A percentile compares a stretch with the other conserved stretches of the same genome.
Evolutionary conservation across 768 basidiomycete species (phyloP).

Genomic region (Mrakia gelida): DNA sequence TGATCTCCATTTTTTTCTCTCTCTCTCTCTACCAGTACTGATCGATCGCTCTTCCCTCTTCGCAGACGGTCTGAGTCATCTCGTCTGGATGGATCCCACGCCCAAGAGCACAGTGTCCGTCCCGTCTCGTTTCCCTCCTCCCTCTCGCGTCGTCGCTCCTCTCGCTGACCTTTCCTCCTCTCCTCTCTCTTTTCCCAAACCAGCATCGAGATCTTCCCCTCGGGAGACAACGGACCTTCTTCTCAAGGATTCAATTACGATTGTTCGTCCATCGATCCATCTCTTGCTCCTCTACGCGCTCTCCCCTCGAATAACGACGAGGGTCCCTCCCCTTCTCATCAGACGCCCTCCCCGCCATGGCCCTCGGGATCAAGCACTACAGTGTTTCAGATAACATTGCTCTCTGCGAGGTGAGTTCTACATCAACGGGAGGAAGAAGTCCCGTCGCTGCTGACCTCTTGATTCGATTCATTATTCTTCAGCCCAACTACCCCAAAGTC

Average conservation of each 20-base stretch:
- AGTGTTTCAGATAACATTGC: not conserved
- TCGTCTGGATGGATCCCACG: not conserved
- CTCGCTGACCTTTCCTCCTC: not conserved
- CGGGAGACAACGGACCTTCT: not conserved
- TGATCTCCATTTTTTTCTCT: too few relatives aligned
- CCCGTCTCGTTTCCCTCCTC: not conserved
- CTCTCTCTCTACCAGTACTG: not conserved
- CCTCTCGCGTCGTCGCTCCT: not conserved
- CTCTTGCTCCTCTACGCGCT: not conserved
- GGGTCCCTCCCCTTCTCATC: not conserved
- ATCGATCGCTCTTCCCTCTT: not conserved
- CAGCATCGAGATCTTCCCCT: not conserved
- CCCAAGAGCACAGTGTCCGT: not conserved
- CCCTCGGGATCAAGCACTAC: not conserved
- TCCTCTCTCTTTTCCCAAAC: not conserved
- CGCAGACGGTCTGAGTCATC: not conserved
- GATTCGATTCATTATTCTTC: not conserved
- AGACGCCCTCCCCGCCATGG: not conserved
- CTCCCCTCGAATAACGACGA: not conserved
- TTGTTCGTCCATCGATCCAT: not conserved
- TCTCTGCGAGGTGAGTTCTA: not conserved
- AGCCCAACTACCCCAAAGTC: not conserved
- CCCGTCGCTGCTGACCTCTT: not conserved
- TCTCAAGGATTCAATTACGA: not conserved
- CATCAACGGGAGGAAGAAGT: not conserved